Percentiles rank a stretch among this genome's conserved stretches.
These are phyloP conservation scores for Arctium lappa DNA, from an alignment of 129 eudicot species.

Conservation along the genomic window DNA sequence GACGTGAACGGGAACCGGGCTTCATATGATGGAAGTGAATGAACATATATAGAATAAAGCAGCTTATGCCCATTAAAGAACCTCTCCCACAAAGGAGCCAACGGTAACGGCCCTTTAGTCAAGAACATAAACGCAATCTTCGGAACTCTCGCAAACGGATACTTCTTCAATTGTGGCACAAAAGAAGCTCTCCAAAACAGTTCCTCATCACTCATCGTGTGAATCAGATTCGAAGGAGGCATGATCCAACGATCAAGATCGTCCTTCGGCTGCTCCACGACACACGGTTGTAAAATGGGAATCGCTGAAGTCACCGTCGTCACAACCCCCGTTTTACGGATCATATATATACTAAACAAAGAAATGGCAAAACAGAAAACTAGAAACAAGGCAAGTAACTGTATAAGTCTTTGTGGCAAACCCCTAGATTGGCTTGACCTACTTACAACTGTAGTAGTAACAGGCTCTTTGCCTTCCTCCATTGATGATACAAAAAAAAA, in stretches of 20 bases:
- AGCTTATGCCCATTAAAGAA: slow-evolving; percentile 73
- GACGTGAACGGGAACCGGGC: slow-evolving; percentile 59
- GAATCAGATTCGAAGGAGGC: slow-evolving; percentile 68
- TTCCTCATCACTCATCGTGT: slow-evolving; percentile 71
- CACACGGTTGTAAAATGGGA: slow-evolving; percentile 49
- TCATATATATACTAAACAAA: slow-evolving; percentile 59
- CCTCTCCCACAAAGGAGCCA: slow-evolving; percentile 96
- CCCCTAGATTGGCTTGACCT: slow-evolving; percentile 73
- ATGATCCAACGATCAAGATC: slow-evolving; percentile 58
- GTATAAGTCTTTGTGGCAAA: slow-evolving; percentile 67
- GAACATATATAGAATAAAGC: slow-evolving; percentile 67
- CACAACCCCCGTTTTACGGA: slow-evolving; percentile 53
- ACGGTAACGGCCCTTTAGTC: slow-evolving; percentile 92
- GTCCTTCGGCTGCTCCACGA: slow-evolving; percentile 29
- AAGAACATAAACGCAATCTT: slow-evolving; percentile 98
- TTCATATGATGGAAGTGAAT: slow-evolving; percentile 65
- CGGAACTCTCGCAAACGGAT: slow-evolving; percentile 76
- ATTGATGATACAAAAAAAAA: slow-evolving; percentile 7
- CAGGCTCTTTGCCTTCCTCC: slow-evolving; percentile 81
- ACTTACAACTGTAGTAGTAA: slow-evolving; percentile 29
- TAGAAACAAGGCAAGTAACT: slow-evolving; percentile 58
- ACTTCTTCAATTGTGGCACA: slow-evolving; percentile 57
- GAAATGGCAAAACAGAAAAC: slow-evolving; percentile 59
- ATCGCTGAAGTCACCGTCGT: slow-evolving; percentile 34
- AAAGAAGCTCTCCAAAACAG: slow-evolving; percentile 86